phyloP scores from a whole-genome alignment of 768 basidiomycete genomes.

The Auricularia sp. region DNA sequence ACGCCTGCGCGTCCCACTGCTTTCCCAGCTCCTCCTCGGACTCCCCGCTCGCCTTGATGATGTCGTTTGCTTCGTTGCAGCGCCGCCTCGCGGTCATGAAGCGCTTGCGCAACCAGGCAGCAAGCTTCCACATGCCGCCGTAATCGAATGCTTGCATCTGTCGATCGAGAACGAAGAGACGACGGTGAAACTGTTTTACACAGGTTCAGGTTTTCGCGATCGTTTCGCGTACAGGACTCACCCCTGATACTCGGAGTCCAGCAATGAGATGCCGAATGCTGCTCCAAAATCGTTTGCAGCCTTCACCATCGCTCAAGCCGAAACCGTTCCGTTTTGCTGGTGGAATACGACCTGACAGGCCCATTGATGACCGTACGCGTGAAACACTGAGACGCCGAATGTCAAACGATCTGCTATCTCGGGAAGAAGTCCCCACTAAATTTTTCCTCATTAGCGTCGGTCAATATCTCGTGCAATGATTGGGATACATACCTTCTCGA shows the following conservation, averaged over 20 bases:
- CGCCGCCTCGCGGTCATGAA: neutral
- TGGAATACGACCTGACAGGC: no score
- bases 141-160: neutral
- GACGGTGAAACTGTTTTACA: neutral
- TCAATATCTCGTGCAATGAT: no score
- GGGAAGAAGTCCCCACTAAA: no score
- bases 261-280: constrained; percentile 25
- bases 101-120: neutral
- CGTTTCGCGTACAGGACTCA: neutral
- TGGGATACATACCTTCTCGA: no score
- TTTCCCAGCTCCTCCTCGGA: neutral
- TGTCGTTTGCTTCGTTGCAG: neutral
- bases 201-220: no score
- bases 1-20: neutral
- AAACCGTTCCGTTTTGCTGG: constrained; percentile 21
- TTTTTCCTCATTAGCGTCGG: no score
- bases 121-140: neutral
- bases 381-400: constrained; percentile 28
- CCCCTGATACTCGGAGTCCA: constrained; percentile 7
- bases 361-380: no score
- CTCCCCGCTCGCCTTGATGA: neutral
- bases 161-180: neutral
- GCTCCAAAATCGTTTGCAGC: constrained; percentile 26
- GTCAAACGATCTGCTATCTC: constrained; percentile 14
- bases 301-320: constrained; percentile 28